Percentiles rank a stretch among this genome's conserved stretches.
phyloP scores from a whole-genome alignment of 345 rosid genomes.

The Gossypium anomalum region DNA sequence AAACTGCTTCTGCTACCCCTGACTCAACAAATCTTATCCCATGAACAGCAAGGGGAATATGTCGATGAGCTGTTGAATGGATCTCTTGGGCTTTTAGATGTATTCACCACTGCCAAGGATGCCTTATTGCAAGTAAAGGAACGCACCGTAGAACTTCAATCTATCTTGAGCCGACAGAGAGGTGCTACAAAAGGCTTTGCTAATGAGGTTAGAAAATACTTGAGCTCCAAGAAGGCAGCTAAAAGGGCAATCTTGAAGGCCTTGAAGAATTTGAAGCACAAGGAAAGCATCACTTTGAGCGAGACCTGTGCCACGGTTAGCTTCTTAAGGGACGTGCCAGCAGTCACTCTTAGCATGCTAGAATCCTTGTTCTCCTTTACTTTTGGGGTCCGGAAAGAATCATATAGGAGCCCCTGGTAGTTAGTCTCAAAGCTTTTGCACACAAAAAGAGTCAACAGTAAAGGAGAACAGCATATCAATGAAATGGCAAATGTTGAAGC shows the following conservation, averaged over 20 bases:
- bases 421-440: constrained; percentile 19
- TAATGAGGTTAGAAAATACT: constrained; percentile 28
- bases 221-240: constrained; percentile 35
- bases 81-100: constrained; percentile 25
- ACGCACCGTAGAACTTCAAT: constrained; percentile 27
- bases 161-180: constrained; percentile 28
- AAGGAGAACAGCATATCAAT: background rate
- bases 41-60: constrained; percentile 10
- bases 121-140: constrained; percentile 29
- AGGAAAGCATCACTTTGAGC: background rate
- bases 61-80: constrained; percentile 25
- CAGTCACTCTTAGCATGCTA: constrained; percentile 16
- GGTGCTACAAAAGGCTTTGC: constrained; percentile 4
- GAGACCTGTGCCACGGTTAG: constrained; percentile 2
- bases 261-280: constrained; percentile 24
- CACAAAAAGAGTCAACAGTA: background rate
- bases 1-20: constrained; percentile 15
- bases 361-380: constrained; percentile 16
- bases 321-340: constrained; percentile 15
- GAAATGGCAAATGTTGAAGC: constrained; percentile 21
- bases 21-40: constrained; percentile 19
- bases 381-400: background rate
- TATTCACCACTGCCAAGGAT: constrained; percentile 28
- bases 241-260: constrained; percentile 39
- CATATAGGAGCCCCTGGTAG: constrained; percentile 13